Conservation (phyloP, 495 filamentous ascomycete genomes). For the Cetradonia linearis region DNA sequence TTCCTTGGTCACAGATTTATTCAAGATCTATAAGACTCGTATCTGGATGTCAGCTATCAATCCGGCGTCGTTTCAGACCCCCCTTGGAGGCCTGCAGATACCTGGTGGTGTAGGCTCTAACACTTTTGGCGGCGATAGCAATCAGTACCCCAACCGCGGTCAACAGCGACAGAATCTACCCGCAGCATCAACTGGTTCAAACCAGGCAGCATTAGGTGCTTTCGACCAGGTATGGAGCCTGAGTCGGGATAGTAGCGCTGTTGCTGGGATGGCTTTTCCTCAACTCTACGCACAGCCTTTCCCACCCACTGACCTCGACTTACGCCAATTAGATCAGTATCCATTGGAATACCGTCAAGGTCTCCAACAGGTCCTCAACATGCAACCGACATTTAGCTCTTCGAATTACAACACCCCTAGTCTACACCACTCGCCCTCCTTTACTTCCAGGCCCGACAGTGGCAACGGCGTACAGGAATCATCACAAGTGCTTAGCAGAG, state of each 20-base stretch:
- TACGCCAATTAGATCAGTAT: slow-evolving; percentile 23
- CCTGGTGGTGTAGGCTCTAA: slow-evolving; percentile 54
- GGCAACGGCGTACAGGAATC: slow-evolving; percentile 29
- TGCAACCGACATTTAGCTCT: slow-evolving; percentile 18
- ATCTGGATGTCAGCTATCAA: slow-evolving; percentile 99
- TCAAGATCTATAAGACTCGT: slow-evolving; percentile 97
- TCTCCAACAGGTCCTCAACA: slow-evolving; percentile 18
- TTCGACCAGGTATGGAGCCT: slow-evolving; percentile 19
- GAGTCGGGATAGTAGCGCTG: slow-evolving; percentile 9
- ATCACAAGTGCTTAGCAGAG: slow-evolving; percentile 32
- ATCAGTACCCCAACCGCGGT: slow-evolving; percentile 37
- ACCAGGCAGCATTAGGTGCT: slow-evolving; percentile 2
- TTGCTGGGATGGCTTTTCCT: slow-evolving; percentile 16
- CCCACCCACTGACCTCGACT: slow-evolving; percentile 14
- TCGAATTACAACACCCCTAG: slow-evolving; percentile 16
- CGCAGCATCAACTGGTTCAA: slow-evolving; percentile 7
- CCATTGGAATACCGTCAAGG: slow-evolving; percentile 20
- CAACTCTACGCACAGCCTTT: slow-evolving; percentile 20
- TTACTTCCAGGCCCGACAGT: slow-evolving; percentile 15
- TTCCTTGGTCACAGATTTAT: slow-evolving; percentile 87
- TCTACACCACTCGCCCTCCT: slow-evolving; percentile 21
- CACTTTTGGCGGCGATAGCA: slow-evolving; percentile 40
- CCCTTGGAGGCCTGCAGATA: slow-evolving; percentile 56
- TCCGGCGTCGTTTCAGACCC: slow-evolving; percentile 90
- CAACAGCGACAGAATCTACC: slow-evolving; percentile 30